These are phyloP conservation scores for Colletotrichum salicis DNA, from an alignment of 2,329 filamentous ascomycete genomes.

Conservation along the genomic window DNA sequence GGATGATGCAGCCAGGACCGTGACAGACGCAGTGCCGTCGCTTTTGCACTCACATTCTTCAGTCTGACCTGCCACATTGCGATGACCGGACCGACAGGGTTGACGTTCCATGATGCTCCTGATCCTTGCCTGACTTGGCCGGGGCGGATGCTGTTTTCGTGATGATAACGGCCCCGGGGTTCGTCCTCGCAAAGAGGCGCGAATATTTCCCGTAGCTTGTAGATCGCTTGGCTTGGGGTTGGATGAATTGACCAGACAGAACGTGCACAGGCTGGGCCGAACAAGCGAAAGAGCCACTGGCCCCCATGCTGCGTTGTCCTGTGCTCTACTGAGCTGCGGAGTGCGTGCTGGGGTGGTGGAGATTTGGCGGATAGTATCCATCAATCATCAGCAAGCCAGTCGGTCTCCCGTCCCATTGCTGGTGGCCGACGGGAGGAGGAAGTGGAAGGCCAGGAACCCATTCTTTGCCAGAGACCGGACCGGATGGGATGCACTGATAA, in stretches of 20 bases:
- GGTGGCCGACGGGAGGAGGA: slow-evolving; percentile 20
- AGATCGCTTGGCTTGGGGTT: slow-evolving; percentile 29
- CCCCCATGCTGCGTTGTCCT: slow-evolving; percentile 27
- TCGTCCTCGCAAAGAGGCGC: slow-evolving; percentile 29
- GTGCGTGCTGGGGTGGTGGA: slow-evolving; percentile 28
- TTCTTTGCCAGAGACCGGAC: slow-evolving; percentile 23
- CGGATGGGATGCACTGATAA: slow-evolving; percentile 25
- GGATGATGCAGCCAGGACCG: slow-evolving; percentile 14
- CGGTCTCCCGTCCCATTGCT: slow-evolving; percentile 20
- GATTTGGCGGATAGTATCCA: slow-evolving; percentile 28
- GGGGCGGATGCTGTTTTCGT: slow-evolving; percentile 32
- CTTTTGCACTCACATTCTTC: slow-evolving; percentile 33
- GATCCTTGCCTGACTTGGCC: slow-evolving; percentile 35
- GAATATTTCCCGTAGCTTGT: slow-evolving; percentile 35
- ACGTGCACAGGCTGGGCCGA: slow-evolving; percentile 6
- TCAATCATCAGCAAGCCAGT: slow-evolving; percentile 29
- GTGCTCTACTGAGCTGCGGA: slow-evolving; percentile 12
- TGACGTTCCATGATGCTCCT: slow-evolving; percentile 32
- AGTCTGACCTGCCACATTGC: slow-evolving; percentile 36
- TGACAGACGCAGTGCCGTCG: slow-evolving; percentile 26
- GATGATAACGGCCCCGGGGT: slow-evolving; percentile 31
- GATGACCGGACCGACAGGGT: slow-evolving; percentile 35
- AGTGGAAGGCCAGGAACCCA: neutral
- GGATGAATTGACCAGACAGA: slow-evolving; percentile 25
- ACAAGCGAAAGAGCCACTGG: slow-evolving; percentile 26